phyloP scores from a whole-genome alignment of 2,329 filamentous ascomycete genomes.

The Alternaria arbusti region DNA sequence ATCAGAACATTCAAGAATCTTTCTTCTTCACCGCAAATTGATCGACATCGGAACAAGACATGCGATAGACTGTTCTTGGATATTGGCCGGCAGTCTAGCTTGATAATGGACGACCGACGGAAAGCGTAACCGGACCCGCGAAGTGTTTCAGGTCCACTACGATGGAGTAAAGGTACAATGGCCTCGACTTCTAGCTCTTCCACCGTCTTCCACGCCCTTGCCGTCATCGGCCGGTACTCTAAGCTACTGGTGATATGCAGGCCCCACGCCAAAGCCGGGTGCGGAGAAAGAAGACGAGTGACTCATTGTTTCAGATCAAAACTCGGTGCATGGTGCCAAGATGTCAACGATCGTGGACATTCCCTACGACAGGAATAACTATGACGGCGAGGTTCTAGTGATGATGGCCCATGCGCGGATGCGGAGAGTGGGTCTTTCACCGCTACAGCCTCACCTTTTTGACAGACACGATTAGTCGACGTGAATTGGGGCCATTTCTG shows the following conservation, averaged over 20 bases:
- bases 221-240: slow-evolving; percentile 24
- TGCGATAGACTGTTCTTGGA: slow-evolving; percentile 25
- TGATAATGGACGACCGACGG: slow-evolving; percentile 26
- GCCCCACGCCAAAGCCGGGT: background rate
- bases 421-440: slow-evolving; percentile 35
- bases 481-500: slow-evolving; percentile 11
- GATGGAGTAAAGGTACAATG: slow-evolving; percentile 10
- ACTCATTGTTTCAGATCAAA: slow-evolving; percentile 18
- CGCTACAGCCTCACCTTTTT: slow-evolving; percentile 41
- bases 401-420: slow-evolving; percentile 23
- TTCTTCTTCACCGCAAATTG: slow-evolving; percentile 30
- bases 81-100: slow-evolving; percentile 21
- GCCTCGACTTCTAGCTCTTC: slow-evolving; percentile 5
- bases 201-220: slow-evolving; percentile 16
- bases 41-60: slow-evolving; percentile 20
- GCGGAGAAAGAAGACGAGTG: slow-evolving; percentile 14
- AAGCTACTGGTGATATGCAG: slow-evolving; percentile 19
- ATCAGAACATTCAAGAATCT: slow-evolving; percentile 18
- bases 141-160: slow-evolving; percentile 25
- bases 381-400: slow-evolving; percentile 22
- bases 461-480: slow-evolving; percentile 28
- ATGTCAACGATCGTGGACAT: slow-evolving; percentile 12
- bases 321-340: slow-evolving; percentile 31
- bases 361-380: slow-evolving; percentile 24
- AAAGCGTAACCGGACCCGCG: slow-evolving; percentile 31